Evolutionary conservation across 1,139 yeast species (phyloP), one percentile per base, ranked within the genome.

Genomic region (Pichia sp.): DNA sequence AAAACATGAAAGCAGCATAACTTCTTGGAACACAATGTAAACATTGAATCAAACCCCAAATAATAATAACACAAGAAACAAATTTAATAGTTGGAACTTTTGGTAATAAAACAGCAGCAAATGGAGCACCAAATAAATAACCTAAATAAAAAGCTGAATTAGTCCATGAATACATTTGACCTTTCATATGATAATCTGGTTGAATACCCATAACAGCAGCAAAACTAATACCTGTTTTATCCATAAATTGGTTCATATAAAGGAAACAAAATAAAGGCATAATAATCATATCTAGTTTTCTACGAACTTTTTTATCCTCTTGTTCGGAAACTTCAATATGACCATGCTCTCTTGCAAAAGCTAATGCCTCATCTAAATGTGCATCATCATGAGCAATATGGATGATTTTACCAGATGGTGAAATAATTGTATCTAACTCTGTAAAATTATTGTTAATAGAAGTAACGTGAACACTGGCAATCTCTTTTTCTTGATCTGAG

Each of bases 161-260:
- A 8, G 73, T 71, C 81, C 82, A 78, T 10, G 77, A 65, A 57
- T 78, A 79, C 64, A 67, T 68, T 43, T 69, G 63, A 32, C 80
- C 79, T 18, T 56, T 59, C 82, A 79, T 76, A 7, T 71, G 56
- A 49, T 75, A 62, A 50, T 72, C 78, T 6, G 58, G 61, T 52
- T 74, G 63, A 30, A 57, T 45, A 0, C 82, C 82, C 67, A 81
- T 69, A 48, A 82, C 73, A 2, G 85, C 73, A 5, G 86, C 85
- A 49, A 74, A 76, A 27, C 81, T 69, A 40, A 72, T 78, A n/a
- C 84, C 67, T 11, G 72, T 63, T 59, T 83, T 83, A 61, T 82
- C 88, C 79, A 82, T 78, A 53, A 75, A 78, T 61, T 81, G 86
- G 40, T 73, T 66, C 28, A 79, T 72, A 59, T 78, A 78, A 26